Evolutionary conservation across 1,284 basidiomycete species (phyloP).

Genomic region (Ustilago nuda): DNA sequence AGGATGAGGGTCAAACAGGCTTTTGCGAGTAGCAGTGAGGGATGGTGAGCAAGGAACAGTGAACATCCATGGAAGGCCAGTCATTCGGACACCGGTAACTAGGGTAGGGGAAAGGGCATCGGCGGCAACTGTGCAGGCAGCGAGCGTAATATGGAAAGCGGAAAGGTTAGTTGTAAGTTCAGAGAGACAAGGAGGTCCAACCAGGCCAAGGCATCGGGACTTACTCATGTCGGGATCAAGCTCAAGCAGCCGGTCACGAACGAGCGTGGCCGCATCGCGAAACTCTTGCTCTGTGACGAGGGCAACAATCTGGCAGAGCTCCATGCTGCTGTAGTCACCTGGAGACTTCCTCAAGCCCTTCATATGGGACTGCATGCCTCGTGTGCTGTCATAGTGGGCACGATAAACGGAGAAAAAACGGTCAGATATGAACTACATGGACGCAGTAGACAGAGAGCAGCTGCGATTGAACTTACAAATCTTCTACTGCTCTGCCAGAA

Average conservation of each 20-base stretch:
- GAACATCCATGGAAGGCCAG: conserved; percentile 48
- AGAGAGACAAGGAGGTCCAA: not conserved
- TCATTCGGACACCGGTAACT: conserved; percentile 56
- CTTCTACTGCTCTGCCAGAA: conserved; percentile 24
- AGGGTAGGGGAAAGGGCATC: conserved; percentile 57
- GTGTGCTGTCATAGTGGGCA: conserved; percentile 12
- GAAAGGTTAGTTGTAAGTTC: not conserved
- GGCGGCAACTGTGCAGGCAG: conserved; percentile 34
- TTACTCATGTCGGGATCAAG: conserved; percentile 53
- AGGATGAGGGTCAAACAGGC: conserved; percentile 43
- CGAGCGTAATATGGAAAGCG: not conserved
- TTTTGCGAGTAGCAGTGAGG: conserved; percentile 31
- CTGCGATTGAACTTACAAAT: conserved; percentile 16
- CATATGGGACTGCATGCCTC: conserved; percentile 29
- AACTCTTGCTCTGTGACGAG: conserved; percentile 30
- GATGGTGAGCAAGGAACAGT: conserved; percentile 54
- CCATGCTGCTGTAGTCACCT: conserved; percentile 37
- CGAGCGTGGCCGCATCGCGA: conserved; percentile 33
- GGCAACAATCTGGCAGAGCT: conserved; percentile 28
- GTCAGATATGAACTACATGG: not conserved
- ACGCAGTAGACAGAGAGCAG: too few relatives aligned
- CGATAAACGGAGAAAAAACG: not conserved
- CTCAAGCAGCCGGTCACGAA: conserved; percentile 40
- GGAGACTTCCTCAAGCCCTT: conserved; percentile 34
- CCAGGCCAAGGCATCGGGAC: not conserved